These are phyloP conservation scores for Pseudogymnoascus sp. DNA, from an alignment of 2,329 filamentous ascomycete genomes.

Conservation along the genomic window DNA sequence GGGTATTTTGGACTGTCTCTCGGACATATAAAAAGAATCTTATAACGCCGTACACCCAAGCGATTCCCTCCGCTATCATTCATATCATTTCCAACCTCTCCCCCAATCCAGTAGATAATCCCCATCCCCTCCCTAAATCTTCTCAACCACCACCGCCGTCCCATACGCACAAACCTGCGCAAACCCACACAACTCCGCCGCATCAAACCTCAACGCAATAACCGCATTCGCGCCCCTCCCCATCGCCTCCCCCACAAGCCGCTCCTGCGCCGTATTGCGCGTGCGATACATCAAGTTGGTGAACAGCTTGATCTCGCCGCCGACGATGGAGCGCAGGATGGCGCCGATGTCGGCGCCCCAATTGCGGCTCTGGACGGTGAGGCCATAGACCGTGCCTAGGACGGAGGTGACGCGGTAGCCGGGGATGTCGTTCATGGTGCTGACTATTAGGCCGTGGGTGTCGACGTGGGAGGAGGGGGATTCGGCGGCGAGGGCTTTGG, in stretches of 20 bases:
- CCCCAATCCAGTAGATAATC: no score
- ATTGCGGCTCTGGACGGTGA: constrained; percentile 51
- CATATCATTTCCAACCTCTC: background rate
- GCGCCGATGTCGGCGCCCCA: constrained; percentile 48
- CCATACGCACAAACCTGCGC: constrained; percentile 54
- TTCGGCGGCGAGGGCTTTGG: background rate
- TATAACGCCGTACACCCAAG: background rate
- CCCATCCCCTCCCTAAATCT: constrained; percentile 34
- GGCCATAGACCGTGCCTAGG: constrained; percentile 50
- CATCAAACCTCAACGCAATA: constrained; percentile 51
- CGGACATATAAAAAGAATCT: background rate
- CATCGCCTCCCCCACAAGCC: constrained; percentile 49
- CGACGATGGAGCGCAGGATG: constrained; percentile 47
- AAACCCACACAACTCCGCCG: constrained; percentile 45
- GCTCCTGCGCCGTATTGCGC: constrained; percentile 49
- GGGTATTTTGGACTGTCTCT: background rate
- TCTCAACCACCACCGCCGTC: constrained; percentile 50
- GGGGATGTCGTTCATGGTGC: constrained; percentile 56
- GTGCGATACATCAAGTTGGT: constrained; percentile 51
- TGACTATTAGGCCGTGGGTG: constrained; percentile 52
- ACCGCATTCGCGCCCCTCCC: constrained; percentile 51
- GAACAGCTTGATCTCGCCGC: constrained; percentile 52
- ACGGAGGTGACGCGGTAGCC: constrained; percentile 51
- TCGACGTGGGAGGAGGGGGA: constrained; percentile 45
- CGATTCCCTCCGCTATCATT: background rate